phyloP scores from a whole-genome alignment of 83 land plant genomes.

The Diphasiastrum complanatum region DNA sequence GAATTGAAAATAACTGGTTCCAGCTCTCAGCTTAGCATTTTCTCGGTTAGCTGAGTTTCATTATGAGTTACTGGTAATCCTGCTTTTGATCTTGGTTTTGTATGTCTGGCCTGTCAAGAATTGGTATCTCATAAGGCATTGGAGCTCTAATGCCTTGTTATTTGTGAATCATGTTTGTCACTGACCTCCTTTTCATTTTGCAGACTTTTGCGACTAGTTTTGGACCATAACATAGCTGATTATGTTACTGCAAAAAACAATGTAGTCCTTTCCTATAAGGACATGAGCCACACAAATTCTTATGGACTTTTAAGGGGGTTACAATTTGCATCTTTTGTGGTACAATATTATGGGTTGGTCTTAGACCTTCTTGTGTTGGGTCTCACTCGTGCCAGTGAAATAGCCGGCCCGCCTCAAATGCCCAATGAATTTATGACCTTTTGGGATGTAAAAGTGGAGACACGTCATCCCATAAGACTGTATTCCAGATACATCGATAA shows the following conservation, averaged over 20 bases:
- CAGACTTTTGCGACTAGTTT: conserved; percentile 89
- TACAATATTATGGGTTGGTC: conserved; percentile 95
- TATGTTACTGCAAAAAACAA: conserved; percentile 99
- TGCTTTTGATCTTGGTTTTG: neutral
- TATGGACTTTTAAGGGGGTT: conserved; percentile 96
- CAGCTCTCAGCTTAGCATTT: too few relatives aligned
- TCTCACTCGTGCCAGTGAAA: conserved; percentile 94
- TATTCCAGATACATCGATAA: conserved; percentile 95
- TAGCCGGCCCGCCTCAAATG: conserved; percentile 98
- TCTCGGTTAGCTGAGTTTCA: too few relatives aligned
- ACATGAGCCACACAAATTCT: conserved; percentile 98
- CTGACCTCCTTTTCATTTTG: too few relatives aligned
- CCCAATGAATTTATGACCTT: conserved; percentile 95
- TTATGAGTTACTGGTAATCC: too few relatives aligned
- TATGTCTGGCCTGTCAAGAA: neutral
- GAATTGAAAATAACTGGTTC: too few relatives aligned
- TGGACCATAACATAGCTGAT: conserved; percentile 98
- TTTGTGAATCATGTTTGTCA: neutral
- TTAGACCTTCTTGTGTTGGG: conserved; percentile 90
- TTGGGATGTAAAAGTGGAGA: conserved; percentile 86
- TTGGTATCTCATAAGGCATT: neutral
- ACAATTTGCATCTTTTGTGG: conserved; percentile 99
- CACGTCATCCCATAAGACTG: conserved; percentile 84
- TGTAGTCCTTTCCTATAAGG: conserved; percentile 91
- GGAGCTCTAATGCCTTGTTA: neutral